A percentile compares a stretch with the other conserved stretches of the same genome.
Conservation (phyloP, 192 early-diverging fungal species). For the Irineochytrium annulatum region DNA sequence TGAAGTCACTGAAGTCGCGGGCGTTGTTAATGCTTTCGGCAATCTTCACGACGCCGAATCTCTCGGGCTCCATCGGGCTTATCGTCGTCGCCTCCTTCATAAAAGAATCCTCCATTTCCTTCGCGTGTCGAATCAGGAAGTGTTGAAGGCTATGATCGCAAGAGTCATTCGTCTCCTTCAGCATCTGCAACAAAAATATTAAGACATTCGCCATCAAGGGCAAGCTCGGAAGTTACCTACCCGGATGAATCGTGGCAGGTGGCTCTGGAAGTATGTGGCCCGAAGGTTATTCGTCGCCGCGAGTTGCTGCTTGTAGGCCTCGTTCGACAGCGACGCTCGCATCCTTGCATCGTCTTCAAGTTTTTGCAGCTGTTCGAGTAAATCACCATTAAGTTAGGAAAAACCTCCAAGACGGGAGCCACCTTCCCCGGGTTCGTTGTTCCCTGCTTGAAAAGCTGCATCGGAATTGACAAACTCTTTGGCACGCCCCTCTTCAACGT, state of each 20-base stretch:
- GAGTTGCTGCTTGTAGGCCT: constrained; percentile 79
- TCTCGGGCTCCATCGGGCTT: constrained; percentile 46
- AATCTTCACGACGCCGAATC: constrained; percentile 24
- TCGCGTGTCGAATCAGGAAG: constrained; percentile 26
- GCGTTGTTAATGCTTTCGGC: constrained; percentile 38
- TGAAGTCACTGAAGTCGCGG: constrained; percentile 42
- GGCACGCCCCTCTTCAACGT: constrained; percentile 36
- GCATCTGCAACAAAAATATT: constrained; percentile 15
- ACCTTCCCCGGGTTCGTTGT: constrained; percentile 53
- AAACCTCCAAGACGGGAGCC: constrained; percentile 1
- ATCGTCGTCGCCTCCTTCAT: constrained; percentile 67
- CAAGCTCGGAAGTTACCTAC: constrained; percentile 29
- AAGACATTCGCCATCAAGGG: neutral
- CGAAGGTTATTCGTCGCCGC: constrained; percentile 69
- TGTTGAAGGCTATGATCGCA: constrained; percentile 77
- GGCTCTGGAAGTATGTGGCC: constrained; percentile 69
- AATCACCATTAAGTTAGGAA: constrained; percentile 3
- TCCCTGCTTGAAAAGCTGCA: constrained; percentile 40
- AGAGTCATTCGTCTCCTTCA: constrained; percentile 82
- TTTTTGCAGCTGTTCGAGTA: constrained; percentile 54
- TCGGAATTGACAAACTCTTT: constrained; percentile 50
- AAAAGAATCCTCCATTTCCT: constrained; percentile 69
- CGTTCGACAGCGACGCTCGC: constrained; percentile 77
- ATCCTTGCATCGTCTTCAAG: constrained; percentile 82
- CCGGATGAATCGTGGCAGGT: constrained; percentile 79